Percentiles rank a stretch among this genome's conserved stretches.
These are phyloP conservation scores for Monosporozyma aerobia DNA, from an alignment of 805 yeast genomes.

Conservation along the genomic window DNA sequence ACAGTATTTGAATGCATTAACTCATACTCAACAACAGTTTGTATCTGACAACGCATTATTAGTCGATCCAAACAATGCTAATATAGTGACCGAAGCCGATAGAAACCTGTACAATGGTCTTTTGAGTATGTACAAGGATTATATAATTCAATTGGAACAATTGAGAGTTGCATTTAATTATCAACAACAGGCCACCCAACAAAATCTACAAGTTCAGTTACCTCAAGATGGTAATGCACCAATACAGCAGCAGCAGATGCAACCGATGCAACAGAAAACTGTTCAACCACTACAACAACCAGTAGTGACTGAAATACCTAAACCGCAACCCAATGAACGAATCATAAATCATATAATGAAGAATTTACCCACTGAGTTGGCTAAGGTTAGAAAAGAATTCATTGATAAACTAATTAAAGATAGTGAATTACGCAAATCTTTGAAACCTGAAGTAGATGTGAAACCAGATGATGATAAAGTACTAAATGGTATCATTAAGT, in stretches of 20 bases:
- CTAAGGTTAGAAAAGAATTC: conserved; percentile 21
- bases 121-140: conserved; percentile 26
- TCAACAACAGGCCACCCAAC: not conserved
- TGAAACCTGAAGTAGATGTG: conserved; percentile 4
- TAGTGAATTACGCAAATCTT: conserved; percentile 3
- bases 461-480: conserved; percentile 4
- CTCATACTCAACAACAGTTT: conserved; percentile 17
- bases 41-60: conserved; percentile 20
- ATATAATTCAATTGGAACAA: conserved; percentile 17
- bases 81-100: conserved; percentile 21
- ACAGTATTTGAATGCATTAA: conserved; percentile 17
- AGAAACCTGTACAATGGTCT: conserved; percentile 23
- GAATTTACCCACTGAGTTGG: conserved; percentile 17
- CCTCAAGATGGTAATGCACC: not conserved
- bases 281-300: not conserved
- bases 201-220: not conserved
- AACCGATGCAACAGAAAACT: not conserved
- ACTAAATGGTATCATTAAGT: conserved; percentile 14
- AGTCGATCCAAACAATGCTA: conserved; percentile 10
- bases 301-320: not conserved
- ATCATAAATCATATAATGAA: conserved; percentile 16
- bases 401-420: conserved; percentile 14
- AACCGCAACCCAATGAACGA: conserved; percentile 3
- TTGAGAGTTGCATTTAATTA: conserved; percentile 4
- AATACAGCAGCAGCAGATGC: not conserved